Evolutionary conservation across 225 moss, liverwort and hornwort genomes (phyloP), one percentile per base, ranked within the genome.

Genomic region (Neckera pumila): DNA sequence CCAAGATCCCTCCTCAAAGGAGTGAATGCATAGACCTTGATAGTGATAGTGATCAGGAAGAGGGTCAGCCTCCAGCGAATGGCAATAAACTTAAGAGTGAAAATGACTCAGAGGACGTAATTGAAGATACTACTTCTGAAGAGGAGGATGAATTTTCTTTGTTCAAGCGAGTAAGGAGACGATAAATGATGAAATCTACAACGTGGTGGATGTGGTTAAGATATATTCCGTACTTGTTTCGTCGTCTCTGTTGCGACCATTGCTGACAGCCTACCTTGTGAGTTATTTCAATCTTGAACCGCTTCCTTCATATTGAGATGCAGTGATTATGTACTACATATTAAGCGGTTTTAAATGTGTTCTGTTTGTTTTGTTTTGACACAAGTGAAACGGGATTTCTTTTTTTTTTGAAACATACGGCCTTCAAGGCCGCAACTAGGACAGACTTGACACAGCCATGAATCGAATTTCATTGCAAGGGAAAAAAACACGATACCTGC

Each of bases 21-120:
- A 91, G 86, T 79, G 91, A 89, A 73, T 96, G 91, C 86, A 96
- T 97, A 76, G 89, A 96, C 80, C 96, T 97, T 78, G 96, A 93
- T 81, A 93, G 91, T 84, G 96, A 95, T 66, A 96, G 94, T 88
- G 97, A 97, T 79, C 87, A 90, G 63, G 93, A 89, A 64, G 89
- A 70, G 76, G 72, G 21, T 86, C 81, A 65, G 79, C 87, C 69
- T 87, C 81, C 38, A 83, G 81, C 56, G 53, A 88, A 90, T 54
- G 76, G 74, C 53, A 82, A 63, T 4, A 86, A 86, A 88, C 43
- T 43, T 34, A 78, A 80, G 74, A 89, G 70, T 22, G 89, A 80
- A 62, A 81, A 88, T 76, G 88, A 56, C 75, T 80, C 63, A 25
- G 88, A 89, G 87, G 91, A 91, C 45, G 66, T 87, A 86, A 93